A percentile compares a stretch with the other conserved stretches of the same genome.
Evolutionary conservation across 2,329 filamentous ascomycete species (phyloP).

Genomic region (Byssothecium circinans): DNA sequence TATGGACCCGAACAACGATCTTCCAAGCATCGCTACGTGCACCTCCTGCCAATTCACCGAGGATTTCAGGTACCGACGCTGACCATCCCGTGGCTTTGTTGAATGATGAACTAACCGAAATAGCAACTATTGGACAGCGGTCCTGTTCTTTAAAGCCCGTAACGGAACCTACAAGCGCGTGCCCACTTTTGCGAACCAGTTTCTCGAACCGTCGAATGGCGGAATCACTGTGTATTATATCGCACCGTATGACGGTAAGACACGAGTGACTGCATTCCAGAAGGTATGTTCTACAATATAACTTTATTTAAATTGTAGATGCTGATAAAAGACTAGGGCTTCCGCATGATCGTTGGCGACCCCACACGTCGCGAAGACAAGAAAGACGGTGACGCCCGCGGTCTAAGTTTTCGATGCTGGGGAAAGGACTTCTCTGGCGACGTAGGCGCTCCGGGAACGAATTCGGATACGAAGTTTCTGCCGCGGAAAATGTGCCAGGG

Average conservation of each 20-base stretch:
- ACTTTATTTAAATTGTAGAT: too few species aligned
- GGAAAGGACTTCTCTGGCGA: constrained; percentile 22
- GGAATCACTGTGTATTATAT: constrained; percentile 45
- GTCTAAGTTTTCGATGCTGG: constrained; percentile 23
- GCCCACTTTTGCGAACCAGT: constrained; percentile 39
- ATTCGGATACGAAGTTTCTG: constrained; percentile 40
- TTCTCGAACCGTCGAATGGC: constrained; percentile 30
- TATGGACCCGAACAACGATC: constrained; percentile 38
- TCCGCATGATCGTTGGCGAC: constrained; percentile 15
- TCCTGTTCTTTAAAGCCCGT: constrained; percentile 33
- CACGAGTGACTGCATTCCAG: constrained; percentile 43
- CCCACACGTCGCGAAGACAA: constrained; percentile 6
- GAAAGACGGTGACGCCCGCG: constrained; percentile 2
- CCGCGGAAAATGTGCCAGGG: constrained; percentile 72
- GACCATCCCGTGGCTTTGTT: neutral
- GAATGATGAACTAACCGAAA: neutral
- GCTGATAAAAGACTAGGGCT: constrained; percentile 4
- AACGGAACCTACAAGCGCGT: constrained; percentile 37
- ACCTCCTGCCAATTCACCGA: constrained; percentile 35
- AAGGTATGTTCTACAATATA: neutral
- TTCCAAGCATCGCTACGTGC: constrained; percentile 26
- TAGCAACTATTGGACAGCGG: constrained; percentile 38
- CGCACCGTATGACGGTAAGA: constrained; percentile 26
- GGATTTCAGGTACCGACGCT: constrained; percentile 20
- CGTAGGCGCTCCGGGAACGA: constrained; percentile 25